Evolutionary conservation across 2,329 filamentous ascomycete species (phyloP), one percentile per base, ranked within the genome.

Genomic region (Sporothrix schenckii): DNA sequence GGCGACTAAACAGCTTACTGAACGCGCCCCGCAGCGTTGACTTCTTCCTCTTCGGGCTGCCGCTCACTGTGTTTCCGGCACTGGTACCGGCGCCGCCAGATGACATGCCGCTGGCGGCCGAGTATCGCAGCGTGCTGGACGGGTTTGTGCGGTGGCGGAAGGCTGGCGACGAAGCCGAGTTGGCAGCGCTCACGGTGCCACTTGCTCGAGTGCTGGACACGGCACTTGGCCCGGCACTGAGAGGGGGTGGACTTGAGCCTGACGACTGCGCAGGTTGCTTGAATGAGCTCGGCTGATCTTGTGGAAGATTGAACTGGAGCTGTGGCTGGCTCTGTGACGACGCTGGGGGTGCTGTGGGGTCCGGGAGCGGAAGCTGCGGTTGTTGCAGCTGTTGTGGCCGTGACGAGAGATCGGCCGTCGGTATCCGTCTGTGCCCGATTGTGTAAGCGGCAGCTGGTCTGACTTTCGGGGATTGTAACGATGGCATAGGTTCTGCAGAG

Each of bases 1-100:
- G 87, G 71, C 86, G 84, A 16, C 86, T 85, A 76, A 90, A 89
- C 11, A 90, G 78, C 72, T 82, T 86, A 65, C 85, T 83, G 60
- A 90, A 76, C 0, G 86, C 86, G 21, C 82, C 81, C 68, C 84
- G 85, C 66, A 90, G 77, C 0, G 84, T 85, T 0, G 87, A 88
- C 76, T 86, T 88, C 74, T 88, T 89, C 71, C 86, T 79, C 67
- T 75, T 69, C 13, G 58, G 66, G 30, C 65, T 70, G 50, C 58
- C 68, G 47, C 52, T 63, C 16, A 49, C 58, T 1, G 52, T 70
- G 66, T 34, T 44, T 0, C 50, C 56, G 11, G 56, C 47, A 19
- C 54, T 67, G 21, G 50, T 66, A 13, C 56, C 60, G 0, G 16
- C 58, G 11, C 78, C 78, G 44, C 77, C 78, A 44, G 80, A 79